phyloP scores from a whole-genome alignment of 768 basidiomycete species.

The Lepiota brunneoincarnata region DNA sequence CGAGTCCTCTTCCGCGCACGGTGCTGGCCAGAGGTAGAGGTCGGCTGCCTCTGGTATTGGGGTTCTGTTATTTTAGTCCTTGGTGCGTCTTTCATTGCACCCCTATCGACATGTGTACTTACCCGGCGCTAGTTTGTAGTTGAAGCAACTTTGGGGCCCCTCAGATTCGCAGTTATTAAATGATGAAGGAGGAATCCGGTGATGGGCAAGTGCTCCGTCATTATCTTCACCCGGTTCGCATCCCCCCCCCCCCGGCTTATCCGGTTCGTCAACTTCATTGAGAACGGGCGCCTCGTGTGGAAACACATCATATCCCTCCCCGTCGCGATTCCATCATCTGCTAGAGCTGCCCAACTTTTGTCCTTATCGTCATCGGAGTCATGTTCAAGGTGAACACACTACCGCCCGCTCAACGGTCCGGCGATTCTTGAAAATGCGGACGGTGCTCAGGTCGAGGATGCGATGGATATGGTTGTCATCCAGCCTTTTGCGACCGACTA shows the following conservation, averaged over 20 bases:
- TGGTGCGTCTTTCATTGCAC: too few species aligned
- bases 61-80: too few species aligned
- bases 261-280: slow-evolving; percentile 44
- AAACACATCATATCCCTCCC: slow-evolving; percentile 29
- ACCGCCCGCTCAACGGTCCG: slow-evolving; percentile 85
- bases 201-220: slow-evolving; percentile 32
- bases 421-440: slow-evolving; percentile 87
- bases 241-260: slow-evolving; percentile 46
- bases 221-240: neutral
- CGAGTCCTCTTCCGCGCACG: too few species aligned
- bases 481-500: too few species aligned
- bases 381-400: slow-evolving; percentile 71
- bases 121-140: too few species aligned
- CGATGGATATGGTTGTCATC: too few species aligned
- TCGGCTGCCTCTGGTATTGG: too few species aligned
- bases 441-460: slow-evolving; percentile 76
- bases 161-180: slow-evolving; percentile 73
- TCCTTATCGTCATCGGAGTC: slow-evolving; percentile 22
- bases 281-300: slow-evolving; percentile 36
- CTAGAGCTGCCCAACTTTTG: slow-evolving; percentile 75
- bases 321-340: slow-evolving; percentile 61
- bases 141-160: too few species aligned
- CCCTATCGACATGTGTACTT: too few species aligned
- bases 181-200: slow-evolving; percentile 56
- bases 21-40: too few species aligned